phyloP scores from a whole-genome alignment of 2,329 filamentous ascomycete species.

The Colletotrichum theobromicola region DNA sequence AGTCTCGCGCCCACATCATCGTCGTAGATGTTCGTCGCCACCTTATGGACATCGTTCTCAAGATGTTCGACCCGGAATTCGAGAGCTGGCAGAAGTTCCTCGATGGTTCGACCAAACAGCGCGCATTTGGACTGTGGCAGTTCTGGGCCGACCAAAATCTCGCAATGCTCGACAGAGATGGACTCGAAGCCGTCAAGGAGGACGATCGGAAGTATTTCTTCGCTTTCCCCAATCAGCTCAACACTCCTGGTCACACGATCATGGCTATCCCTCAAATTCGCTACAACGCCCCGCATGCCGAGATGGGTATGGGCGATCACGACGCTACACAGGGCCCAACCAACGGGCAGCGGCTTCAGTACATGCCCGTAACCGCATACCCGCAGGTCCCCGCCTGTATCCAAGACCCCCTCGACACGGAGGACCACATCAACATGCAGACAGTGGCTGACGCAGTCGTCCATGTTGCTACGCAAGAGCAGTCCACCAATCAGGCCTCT shows the following conservation, averaged over 20 bases:
- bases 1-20: rapidly evolving
- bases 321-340: neutral
- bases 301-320: neutral
- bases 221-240: neutral
- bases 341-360: neutral
- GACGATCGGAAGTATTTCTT: neutral
- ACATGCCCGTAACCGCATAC: neutral
- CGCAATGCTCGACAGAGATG: no score
- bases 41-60: neutral
- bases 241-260: no score
- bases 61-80: neutral
- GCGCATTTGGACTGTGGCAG: neutral
- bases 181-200: no score
- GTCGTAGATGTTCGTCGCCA: neutral
- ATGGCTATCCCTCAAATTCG: neutral
- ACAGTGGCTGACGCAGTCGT: neutral
- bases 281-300: neutral
- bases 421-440: neutral
- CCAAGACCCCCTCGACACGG: neutral
- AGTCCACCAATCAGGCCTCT: neutral
- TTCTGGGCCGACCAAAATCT: no score
- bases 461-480: neutral
- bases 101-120: no score
- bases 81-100: no score
- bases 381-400: neutral